Conservation (phyloP, 164 flowering plant species). For the Warburgia ugandensis region DNA sequence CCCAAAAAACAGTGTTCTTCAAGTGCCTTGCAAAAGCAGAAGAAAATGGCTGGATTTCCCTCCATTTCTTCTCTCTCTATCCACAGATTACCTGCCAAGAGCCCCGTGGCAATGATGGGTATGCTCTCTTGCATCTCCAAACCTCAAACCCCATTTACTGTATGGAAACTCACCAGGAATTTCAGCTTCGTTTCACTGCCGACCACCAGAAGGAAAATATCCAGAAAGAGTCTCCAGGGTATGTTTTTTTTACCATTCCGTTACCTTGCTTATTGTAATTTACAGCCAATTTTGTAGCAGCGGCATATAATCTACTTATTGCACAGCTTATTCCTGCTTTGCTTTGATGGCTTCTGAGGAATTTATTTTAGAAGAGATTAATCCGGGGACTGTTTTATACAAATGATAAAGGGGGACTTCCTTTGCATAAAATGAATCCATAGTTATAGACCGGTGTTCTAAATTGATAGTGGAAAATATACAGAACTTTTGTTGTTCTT, state of each 20-base stretch:
- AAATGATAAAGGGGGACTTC: background rate
- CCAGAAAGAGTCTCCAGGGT: constrained; percentile 28
- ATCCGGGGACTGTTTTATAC: too few species aligned
- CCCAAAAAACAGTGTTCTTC: too few species aligned
- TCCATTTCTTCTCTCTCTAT: constrained; percentile 17
- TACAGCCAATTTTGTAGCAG: too few species aligned
- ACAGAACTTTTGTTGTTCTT: too few species aligned
- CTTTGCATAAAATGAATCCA: too few species aligned
- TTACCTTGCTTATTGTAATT: background rate
- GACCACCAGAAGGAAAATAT: constrained; percentile 12
- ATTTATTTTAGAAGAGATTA: background rate
- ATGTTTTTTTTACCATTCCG: background rate
- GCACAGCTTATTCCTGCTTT: background rate
- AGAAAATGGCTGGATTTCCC: too few species aligned
- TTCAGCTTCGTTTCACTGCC: constrained; percentile 22
- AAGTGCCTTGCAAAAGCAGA: too few species aligned
- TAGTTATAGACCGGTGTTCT: too few species aligned
- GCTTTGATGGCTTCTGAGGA: background rate
- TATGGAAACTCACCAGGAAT: constrained; percentile 9
- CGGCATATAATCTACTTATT: too few species aligned
- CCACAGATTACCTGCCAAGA: constrained; percentile 11
- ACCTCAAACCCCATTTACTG: constrained; percentile 8
- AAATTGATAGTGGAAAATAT: too few species aligned
- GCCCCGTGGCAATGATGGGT: constrained; percentile 18
- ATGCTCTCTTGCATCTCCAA: constrained; percentile 19